Evolutionary conservation across 306 rosid species (phyloP), one percentile per base, ranked within the genome.

Genomic region (Malus orientalis): DNA sequence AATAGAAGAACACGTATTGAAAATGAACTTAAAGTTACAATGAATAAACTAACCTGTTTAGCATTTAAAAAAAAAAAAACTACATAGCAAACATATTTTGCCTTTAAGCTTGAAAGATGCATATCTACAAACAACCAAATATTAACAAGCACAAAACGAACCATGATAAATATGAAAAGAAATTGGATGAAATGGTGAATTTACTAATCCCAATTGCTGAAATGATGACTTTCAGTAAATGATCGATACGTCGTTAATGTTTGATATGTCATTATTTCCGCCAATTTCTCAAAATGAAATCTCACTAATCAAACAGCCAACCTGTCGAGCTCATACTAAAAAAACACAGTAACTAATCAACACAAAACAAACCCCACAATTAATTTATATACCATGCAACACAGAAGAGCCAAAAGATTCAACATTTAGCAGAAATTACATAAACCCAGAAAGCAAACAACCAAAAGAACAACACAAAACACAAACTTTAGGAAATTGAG

Each of bases 361-460:
- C 23, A 45, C 25, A 44, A 9, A 32, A 59, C 25, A 32, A 62
- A 67, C n/a, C 14, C 25, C 14, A 55, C 32, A 13, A 11, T 38
- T 64, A 16, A 65, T 64, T 49, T 61, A 72, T 3, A 53, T 16
- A 66, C 63, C 6, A 60, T 58, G 23, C 59, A 42, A 47, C 49
- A 44, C 30, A 8, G 40, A 29, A 30, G 14, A 66, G 23, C 45
- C 45, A 27, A 64, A 65, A 69, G 54, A 36, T 33, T 63, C 74
- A 78, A 62, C 71, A 71, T 66, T 78, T 4, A 25, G 74, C 59
- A 70, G n/a, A 58, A 30, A 77, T 61, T 40, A 18, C 4, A 73
- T 19, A 71, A 55, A 25, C 60, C 83, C 77, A 76, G 75, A 77
- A 77, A 77, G 57, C 73, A 80, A 58, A 40, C 51, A 5, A 42